A percentile compares a stretch with the other conserved stretches of the same genome.
Conservation (phyloP, 1,139 yeast genomes). For the Yamadazyma trypodendri region DNA sequence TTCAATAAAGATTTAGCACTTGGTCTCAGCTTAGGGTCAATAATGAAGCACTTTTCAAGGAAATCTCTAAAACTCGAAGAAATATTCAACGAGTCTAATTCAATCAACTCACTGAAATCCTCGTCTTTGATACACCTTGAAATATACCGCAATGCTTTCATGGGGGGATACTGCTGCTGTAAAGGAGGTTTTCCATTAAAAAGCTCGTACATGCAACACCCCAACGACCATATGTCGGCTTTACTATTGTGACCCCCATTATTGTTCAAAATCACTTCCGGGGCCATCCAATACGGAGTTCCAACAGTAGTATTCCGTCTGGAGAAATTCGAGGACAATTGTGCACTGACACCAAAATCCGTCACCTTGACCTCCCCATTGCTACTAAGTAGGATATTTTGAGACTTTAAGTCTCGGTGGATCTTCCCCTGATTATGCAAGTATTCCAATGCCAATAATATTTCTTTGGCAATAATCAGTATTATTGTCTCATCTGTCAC, state of each 20-base stretch:
- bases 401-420: conserved; percentile 86
- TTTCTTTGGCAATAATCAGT: conserved; percentile 55
- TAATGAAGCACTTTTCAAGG: conserved; percentile 59
- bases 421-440: conserved; percentile 77
- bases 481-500: conserved; percentile 45
- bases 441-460: conserved; percentile 68
- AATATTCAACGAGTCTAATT: conserved; percentile 24
- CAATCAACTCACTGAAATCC: conserved; percentile 36
- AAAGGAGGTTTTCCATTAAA: conserved; percentile 85
- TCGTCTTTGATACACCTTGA: conserved; percentile 35
- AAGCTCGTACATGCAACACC: conserved; percentile 83
- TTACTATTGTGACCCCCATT: conserved; percentile 73
- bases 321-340: conserved; percentile 72
- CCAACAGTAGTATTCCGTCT: conserved; percentile 91
- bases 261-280: conserved; percentile 86
- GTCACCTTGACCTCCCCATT: conserved; percentile 85
- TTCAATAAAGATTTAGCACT: conserved; percentile 58
- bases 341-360: conserved; percentile 95
- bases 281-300: conserved; percentile 99
- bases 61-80: conserved; percentile 50
- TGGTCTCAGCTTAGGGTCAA: conserved; percentile 59
- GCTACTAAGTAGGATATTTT: conserved; percentile 68
- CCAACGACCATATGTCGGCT: conserved; percentile 96
- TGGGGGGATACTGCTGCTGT: conserved; percentile 65
- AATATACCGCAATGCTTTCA: conserved; percentile 65